These are phyloP conservation scores for Plantago major DNA, from an alignment of 257 asterid species.

Conservation along the genomic window DNA sequence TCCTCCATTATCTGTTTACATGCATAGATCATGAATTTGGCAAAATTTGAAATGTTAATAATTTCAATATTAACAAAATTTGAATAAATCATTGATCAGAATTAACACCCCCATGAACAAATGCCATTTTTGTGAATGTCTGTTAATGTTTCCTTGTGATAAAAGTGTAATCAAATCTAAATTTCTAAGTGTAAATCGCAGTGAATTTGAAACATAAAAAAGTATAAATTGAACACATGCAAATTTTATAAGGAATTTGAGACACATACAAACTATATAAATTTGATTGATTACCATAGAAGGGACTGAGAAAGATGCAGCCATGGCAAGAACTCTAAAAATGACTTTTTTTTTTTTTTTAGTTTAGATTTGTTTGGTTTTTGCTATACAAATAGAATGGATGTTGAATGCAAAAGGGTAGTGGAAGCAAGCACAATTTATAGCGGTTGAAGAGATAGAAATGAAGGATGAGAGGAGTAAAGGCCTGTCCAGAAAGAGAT, in stretches of 20 bases:
- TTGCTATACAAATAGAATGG: conserved; percentile 19
- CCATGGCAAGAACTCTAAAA: conserved; percentile 68
- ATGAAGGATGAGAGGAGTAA: not conserved
- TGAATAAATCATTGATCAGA: too few relatives aligned
- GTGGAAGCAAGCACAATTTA: conserved; percentile 31
- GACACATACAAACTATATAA: too few relatives aligned
- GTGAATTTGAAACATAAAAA: too few relatives aligned
- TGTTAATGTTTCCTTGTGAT: too few relatives aligned
- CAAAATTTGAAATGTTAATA: not conserved
- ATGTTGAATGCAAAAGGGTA: conserved; percentile 21
- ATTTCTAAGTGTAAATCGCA: too few relatives aligned
- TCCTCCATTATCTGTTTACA: conserved; percentile 82
- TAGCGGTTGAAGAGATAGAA: conserved; percentile 31
- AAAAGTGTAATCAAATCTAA: too few relatives aligned
- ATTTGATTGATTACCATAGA: conserved; percentile 51
- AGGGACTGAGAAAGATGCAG: conserved; percentile 83
- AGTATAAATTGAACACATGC: too few relatives aligned
- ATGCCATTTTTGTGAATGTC: too few relatives aligned
- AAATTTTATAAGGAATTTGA: too few relatives aligned
- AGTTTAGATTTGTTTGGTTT: not conserved
- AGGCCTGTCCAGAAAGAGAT: conserved; percentile 18
- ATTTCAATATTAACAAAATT: too few relatives aligned
- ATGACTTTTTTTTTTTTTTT: not conserved
- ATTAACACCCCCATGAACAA: too few relatives aligned
- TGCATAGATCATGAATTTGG: not conserved